These are phyloP conservation scores for Triticum dicoccoides DNA, from an alignment of 176 grass and related monocot genomes.

Conservation along the genomic window DNA sequence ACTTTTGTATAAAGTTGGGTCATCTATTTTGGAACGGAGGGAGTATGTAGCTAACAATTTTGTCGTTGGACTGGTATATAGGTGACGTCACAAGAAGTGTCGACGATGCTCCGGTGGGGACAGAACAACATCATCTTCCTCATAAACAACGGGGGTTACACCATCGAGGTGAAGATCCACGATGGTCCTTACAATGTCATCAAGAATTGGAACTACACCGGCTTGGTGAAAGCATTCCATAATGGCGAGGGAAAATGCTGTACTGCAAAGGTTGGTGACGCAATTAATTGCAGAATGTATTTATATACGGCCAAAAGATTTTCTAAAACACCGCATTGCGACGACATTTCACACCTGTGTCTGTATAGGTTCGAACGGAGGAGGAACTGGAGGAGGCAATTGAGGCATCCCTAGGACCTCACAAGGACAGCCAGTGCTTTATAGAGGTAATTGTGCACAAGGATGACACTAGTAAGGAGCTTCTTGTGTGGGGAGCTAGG, in stretches of 20 bases:
- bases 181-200: slow-evolving; percentile 58
- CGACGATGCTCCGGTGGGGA: slow-evolving; percentile 51
- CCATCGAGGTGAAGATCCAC: slow-evolving; percentile 64
- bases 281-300: not conserved
- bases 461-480: slow-evolving; percentile 61
- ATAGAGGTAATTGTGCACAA: slow-evolving; percentile 59
- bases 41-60: not conserved
- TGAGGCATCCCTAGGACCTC: slow-evolving; percentile 28
- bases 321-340: not conserved
- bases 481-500: slow-evolving; percentile 58
- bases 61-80: slow-evolving; percentile 7
- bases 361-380: slow-evolving; percentile 35
- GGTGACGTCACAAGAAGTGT: slow-evolving; percentile 55
- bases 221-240: slow-evolving; percentile 44
- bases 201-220: slow-evolving; percentile 64
- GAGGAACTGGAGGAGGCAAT: slow-evolving; percentile 45
- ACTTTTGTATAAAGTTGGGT: too few relatives aligned
- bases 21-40: too few relatives aligned
- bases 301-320: not conserved
- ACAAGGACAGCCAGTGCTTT: slow-evolving; percentile 52
- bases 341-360: not conserved
- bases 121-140: slow-evolving; percentile 58
- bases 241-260: slow-evolving; percentile 56
- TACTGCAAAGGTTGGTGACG: slow-evolving; percentile 35
- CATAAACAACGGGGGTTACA: slow-evolving; percentile 67